These are phyloP conservation scores for Termitomyces titanicus DNA, from an alignment of 768 basidiomycete genomes.

Conservation along the genomic window DNA sequence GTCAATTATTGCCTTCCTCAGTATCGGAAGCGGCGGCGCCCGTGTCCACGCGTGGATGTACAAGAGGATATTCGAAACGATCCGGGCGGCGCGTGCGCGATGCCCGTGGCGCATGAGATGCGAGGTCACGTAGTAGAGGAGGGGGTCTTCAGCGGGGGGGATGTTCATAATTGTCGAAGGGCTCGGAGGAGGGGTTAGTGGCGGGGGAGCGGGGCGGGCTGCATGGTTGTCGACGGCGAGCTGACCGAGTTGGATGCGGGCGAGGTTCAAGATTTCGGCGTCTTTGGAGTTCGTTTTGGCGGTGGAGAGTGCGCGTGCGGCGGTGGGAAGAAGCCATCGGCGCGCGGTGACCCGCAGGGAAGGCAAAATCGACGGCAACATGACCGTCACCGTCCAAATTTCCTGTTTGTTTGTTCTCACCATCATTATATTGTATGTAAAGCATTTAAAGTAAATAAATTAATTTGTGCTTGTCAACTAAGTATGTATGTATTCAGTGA, in stretches of 20 bases:
- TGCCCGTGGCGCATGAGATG: slow-evolving; percentile 62
- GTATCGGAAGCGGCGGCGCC: slow-evolving; percentile 74
- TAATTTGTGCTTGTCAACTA: neutral
- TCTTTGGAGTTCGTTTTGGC: slow-evolving; percentile 9
- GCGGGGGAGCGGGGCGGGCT: slow-evolving; percentile 6
- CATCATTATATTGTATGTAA: neutral
- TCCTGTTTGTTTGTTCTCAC: too few species aligned
- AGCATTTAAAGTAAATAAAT: slow-evolving; percentile 1
- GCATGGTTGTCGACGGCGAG: neutral
- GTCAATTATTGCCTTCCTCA: slow-evolving; percentile 65
- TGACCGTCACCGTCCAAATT: too few species aligned
- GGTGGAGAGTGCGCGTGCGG: neutral
- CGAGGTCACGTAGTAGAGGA: slow-evolving; percentile 65
- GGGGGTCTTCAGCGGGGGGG: slow-evolving; percentile 72
- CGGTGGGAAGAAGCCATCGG: slow-evolving; percentile 13
- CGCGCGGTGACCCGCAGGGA: slow-evolving; percentile 14
- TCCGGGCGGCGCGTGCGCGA: slow-evolving; percentile 54
- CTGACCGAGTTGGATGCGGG: slow-evolving; percentile 16
- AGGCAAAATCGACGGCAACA: too few species aligned
- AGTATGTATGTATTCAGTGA: neutral
- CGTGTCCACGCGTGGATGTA: slow-evolving; percentile 73
- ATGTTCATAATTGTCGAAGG: slow-evolving; percentile 44
- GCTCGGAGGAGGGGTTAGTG: too few species aligned
- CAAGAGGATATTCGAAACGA: slow-evolving; percentile 59
- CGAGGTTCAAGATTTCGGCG: slow-evolving; percentile 14